Evolutionary conservation across 2,329 filamentous ascomycete genomes (phyloP).

Genomic region (Emydomyces testavorans): DNA sequence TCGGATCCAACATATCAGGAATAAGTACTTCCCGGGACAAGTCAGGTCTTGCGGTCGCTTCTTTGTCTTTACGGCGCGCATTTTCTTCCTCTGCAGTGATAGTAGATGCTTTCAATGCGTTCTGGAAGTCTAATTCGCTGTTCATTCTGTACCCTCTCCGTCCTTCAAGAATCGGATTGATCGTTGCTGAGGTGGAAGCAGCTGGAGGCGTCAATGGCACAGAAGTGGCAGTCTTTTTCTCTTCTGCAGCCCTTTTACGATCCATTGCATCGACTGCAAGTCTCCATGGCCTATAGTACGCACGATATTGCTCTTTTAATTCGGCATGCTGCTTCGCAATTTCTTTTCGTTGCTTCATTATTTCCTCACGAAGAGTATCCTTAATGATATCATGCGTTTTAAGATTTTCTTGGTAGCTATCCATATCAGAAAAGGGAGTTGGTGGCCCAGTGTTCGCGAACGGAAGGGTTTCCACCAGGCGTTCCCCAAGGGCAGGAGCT

Average conservation of each 20-base stretch:
- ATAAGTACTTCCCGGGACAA: constrained; percentile 37
- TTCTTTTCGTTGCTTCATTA: constrained; percentile 32
- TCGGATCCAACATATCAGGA: constrained; percentile 37
- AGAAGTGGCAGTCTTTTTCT: constrained; percentile 28
- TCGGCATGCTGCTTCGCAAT: constrained; percentile 31
- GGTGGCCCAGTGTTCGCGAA: constrained; percentile 35
- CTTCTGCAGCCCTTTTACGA: constrained; percentile 29
- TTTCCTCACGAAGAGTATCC: constrained; percentile 28
- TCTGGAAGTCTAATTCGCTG: constrained; percentile 41
- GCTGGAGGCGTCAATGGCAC: constrained; percentile 26
- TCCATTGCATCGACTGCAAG: constrained; percentile 35
- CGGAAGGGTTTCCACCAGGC: constrained; percentile 36
- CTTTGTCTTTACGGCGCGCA: constrained; percentile 34
- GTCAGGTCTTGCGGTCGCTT: constrained; percentile 36
- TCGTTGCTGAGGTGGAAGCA: constrained; percentile 20
- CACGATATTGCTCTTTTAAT: constrained; percentile 32
- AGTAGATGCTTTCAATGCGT: constrained; percentile 38
- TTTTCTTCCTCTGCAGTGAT: constrained; percentile 40
- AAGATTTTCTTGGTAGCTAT: constrained; percentile 34
- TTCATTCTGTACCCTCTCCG: constrained; percentile 38
- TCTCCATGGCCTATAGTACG: constrained; percentile 37
- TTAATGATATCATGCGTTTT: constrained; percentile 31
- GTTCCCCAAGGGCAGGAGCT: constrained; percentile 19
- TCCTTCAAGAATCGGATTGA: constrained; percentile 27
- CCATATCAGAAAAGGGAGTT: constrained; percentile 36